Conservation (phyloP, 768 basidiomycete species). For the Lactarius quietus region DNA sequence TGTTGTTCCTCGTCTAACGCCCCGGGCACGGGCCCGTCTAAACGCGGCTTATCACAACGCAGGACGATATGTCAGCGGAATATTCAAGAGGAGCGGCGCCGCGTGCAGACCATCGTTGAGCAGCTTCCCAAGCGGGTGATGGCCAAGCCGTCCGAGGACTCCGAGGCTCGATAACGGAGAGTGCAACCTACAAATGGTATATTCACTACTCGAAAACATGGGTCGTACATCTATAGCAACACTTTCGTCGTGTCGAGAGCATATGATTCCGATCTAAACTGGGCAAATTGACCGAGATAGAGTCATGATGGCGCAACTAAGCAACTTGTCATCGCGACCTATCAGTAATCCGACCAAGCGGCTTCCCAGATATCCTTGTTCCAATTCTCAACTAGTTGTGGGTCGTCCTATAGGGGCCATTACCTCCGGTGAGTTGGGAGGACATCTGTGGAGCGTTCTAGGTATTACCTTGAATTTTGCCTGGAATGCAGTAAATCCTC, state of each 20-base stretch:
- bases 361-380: conserved; percentile 58
- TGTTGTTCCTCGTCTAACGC: conserved; percentile 31
- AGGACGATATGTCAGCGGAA: conserved; percentile 66
- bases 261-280: neutral
- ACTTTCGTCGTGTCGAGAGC: neutral
- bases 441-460: conserved; percentile 3
- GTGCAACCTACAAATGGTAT: conserved; percentile 10
- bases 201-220: conserved; percentile 17
- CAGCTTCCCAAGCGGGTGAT: conserved; percentile 54
- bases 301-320: neutral
- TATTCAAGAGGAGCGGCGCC: conserved; percentile 49
- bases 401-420: conserved; percentile 66
- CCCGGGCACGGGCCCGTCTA: neutral
- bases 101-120: conserved; percentile 55
- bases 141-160: conserved; percentile 38
- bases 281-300: neutral
- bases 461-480: conserved; percentile 54
- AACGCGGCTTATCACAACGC: neutral
- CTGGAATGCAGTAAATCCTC: conserved; percentile 74
- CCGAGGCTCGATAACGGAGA: conserved; percentile 8
- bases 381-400: conserved; percentile 74
- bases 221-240: conserved; percentile 1
- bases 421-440: neutral
- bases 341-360: conserved; percentile 31
- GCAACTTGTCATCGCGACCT: conserved; percentile 1